phyloP scores from a whole-genome alignment of 306 rosid genomes.

The Parietaria judaica region DNA sequence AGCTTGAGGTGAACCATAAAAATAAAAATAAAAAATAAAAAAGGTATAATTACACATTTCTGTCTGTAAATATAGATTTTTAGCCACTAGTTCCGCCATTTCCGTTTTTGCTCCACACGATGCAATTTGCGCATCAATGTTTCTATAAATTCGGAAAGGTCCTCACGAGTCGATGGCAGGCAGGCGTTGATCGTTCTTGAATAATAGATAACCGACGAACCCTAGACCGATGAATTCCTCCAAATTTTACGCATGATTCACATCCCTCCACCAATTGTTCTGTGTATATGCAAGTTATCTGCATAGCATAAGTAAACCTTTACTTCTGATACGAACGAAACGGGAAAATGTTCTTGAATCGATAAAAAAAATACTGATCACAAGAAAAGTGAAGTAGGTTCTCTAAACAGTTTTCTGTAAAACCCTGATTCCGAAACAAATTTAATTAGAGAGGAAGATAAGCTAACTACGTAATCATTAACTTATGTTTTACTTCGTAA shows the following conservation, averaged over 20 bases:
- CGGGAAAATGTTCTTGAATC: too few relatives aligned
- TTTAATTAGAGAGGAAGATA: too few relatives aligned
- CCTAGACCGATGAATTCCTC: conserved; percentile 2
- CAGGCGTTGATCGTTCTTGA: conserved; percentile 4
- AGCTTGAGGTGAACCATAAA: too few relatives aligned
- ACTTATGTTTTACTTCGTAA: too few relatives aligned
- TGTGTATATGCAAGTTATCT: background rate
- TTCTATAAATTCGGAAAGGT: background rate
- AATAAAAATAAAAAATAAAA: background rate
- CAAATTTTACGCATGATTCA: background rate
- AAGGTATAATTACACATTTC: background rate
- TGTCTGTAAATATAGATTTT: background rate
- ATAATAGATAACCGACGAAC: conserved; percentile 7
- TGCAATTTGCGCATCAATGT: background rate
- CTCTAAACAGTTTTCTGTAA: too few relatives aligned
- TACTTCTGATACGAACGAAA: too few relatives aligned
- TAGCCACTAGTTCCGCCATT: background rate
- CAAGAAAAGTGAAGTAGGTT: too few relatives aligned
- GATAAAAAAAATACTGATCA: too few relatives aligned
- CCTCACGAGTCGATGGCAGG: background rate
- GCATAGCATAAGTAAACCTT: too few relatives aligned
- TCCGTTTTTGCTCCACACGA: background rate
- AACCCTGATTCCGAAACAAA: too few relatives aligned
- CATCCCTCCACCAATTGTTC: conserved; percentile 11
- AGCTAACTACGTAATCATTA: too few relatives aligned